These are phyloP conservation scores for Exophiala aquamarina DNA, from an alignment of 2,329 filamentous ascomycete species.

Conservation along the genomic window DNA sequence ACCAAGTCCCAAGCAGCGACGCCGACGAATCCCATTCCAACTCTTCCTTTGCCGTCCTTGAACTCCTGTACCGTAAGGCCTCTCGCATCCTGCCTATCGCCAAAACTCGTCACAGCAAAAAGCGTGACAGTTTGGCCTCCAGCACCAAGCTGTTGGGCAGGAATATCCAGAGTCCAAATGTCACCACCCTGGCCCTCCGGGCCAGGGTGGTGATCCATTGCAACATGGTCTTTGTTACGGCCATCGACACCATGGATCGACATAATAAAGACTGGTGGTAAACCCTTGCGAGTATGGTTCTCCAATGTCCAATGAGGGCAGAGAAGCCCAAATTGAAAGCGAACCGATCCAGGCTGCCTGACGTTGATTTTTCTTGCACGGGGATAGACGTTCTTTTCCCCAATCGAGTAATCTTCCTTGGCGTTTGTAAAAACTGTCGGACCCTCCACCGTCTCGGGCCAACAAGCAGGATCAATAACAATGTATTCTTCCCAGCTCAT, in stretches of 20 bases:
- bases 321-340: conserved; percentile 76
- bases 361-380: conserved; percentile 60
- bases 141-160: conserved; percentile 61
- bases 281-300: conserved; percentile 61
- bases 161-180: conserved; percentile 79
- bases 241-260: conserved; percentile 67
- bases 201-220: conserved; percentile 57
- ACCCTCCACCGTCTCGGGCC: conserved; percentile 42
- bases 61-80: conserved; percentile 53
- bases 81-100: conserved; percentile 50
- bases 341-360: conserved; percentile 56
- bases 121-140: conserved; percentile 69
- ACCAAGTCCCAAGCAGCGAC: conserved; percentile 58
- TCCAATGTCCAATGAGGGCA: conserved; percentile 84
- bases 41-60: conserved; percentile 46
- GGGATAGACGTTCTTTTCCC: conserved; percentile 62
- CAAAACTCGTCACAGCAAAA: conserved; percentile 59
- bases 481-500: conserved; percentile 82
- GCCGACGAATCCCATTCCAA: conserved; percentile 50
- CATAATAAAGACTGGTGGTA: conserved; percentile 69
- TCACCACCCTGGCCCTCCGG: conserved; percentile 64
- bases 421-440: conserved; percentile 49
- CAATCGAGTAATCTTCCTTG: conserved; percentile 52
- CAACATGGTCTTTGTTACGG: conserved; percentile 64
- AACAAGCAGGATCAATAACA: conserved; percentile 54